A percentile compares a stretch with the other conserved stretches of the same genome.
These are phyloP conservation scores for Pythium sp. DNA, from an alignment of 352 stramenopile genomes.

Conservation along the genomic window DNA sequence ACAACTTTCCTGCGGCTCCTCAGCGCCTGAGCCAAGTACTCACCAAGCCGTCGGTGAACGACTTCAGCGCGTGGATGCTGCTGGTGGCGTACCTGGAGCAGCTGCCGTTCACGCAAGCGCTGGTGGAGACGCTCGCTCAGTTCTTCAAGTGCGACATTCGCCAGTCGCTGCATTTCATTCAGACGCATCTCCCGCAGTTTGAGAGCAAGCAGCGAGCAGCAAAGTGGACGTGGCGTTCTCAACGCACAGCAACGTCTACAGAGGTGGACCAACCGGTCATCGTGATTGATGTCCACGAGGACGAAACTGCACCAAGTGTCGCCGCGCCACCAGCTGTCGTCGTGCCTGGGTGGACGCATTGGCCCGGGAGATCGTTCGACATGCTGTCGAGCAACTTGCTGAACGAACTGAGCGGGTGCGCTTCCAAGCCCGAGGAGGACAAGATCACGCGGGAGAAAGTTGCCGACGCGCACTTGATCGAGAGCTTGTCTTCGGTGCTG, in stretches of 20 bases:
- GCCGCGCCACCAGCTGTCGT: background rate
- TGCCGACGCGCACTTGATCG: constrained; percentile 33
- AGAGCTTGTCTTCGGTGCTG: constrained; percentile 41
- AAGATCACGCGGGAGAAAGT: constrained; percentile 40
- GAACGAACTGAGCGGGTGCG: constrained; percentile 26
- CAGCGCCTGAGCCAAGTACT: constrained; percentile 40
- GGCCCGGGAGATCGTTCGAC: constrained; percentile 46
- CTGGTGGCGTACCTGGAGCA: constrained; percentile 60
- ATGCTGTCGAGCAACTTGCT: constrained; percentile 62
- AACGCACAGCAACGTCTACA: background rate
- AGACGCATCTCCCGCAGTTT: constrained; percentile 38
- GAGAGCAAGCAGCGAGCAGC: constrained; percentile 12
- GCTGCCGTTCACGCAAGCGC: constrained; percentile 31
- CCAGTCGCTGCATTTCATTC: constrained; percentile 67
- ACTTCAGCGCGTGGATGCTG: constrained; percentile 68
- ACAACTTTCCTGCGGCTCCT: constrained; percentile 53
- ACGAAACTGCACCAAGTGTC: background rate
- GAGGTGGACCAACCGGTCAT: constrained; percentile 1
- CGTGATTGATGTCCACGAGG: background rate
- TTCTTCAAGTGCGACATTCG: constrained; percentile 69
- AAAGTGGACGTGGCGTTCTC: constrained; percentile 19
- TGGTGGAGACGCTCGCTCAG: constrained; percentile 40
- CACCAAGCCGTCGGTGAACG: constrained; percentile 37
- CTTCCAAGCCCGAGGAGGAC: constrained; percentile 26
- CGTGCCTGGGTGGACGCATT: constrained; percentile 53